phyloP scores from a whole-genome alignment of 495 filamentous ascomycete species.

The Lasiosphaeria ovina region DNA sequence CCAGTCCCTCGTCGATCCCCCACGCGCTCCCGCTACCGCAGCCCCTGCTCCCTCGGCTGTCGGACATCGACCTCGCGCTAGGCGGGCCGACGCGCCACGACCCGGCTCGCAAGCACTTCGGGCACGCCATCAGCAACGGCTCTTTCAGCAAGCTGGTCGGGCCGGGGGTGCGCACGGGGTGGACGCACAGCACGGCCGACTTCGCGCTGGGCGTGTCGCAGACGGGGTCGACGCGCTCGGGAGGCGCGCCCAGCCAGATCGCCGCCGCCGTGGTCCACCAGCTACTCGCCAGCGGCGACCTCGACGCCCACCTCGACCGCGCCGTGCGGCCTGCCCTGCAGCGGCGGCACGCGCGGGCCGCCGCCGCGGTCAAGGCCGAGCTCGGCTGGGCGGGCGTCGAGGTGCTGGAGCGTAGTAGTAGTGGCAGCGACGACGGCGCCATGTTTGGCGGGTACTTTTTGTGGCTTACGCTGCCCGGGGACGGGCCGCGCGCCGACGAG shows the following conservation, averaged over 20 bases:
- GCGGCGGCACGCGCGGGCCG: constrained; percentile 52
- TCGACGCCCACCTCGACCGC: constrained; percentile 43
- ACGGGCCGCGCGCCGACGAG: constrained; percentile 44
- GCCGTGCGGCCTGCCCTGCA: constrained; percentile 54
- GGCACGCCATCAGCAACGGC: constrained; percentile 76
- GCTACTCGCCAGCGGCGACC: constrained; percentile 51
- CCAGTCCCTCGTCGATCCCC: neutral
- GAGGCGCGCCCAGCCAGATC: constrained; percentile 74
- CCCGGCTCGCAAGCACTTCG: constrained; percentile 46
- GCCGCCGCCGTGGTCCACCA: constrained; percentile 62
- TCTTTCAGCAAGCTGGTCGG: constrained; percentile 83
- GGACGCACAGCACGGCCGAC: constrained; percentile 71
- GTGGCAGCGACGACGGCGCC: constrained; percentile 11
- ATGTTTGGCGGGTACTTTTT: constrained; percentile 76
- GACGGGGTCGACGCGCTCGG: constrained; percentile 68
- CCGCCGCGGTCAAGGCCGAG: constrained; percentile 52
- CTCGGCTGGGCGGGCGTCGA: constrained; percentile 60
- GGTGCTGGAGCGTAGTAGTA: constrained; percentile 23
- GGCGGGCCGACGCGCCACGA: constrained; percentile 40
- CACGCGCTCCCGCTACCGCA: constrained; percentile 5
- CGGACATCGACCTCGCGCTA: constrained; percentile 66
- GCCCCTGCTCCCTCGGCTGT: constrained; percentile 59
- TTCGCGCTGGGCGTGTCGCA: constrained; percentile 66
- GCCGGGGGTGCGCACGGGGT: constrained; percentile 76
- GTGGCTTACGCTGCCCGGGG: constrained; percentile 65